These are phyloP conservation scores for Didymella pomorum DNA, from an alignment of 2,329 filamentous ascomycete species.

Conservation along the genomic window DNA sequence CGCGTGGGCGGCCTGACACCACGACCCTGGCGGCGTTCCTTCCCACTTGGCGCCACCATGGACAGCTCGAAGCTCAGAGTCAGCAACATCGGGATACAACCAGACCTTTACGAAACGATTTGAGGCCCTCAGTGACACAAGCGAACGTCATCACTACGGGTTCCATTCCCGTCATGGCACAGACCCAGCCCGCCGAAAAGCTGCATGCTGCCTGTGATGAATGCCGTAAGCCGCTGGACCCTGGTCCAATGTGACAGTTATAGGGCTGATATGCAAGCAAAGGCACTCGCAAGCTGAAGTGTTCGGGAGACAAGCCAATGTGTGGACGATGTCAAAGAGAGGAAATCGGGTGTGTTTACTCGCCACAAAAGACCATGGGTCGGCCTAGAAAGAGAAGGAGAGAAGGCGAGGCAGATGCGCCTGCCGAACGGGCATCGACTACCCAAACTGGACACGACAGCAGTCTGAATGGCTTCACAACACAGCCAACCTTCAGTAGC, in stretches of 20 bases:
- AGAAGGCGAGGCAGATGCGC: conserved; percentile 31
- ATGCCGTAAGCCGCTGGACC: conserved; percentile 41
- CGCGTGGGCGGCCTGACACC: conserved; percentile 9
- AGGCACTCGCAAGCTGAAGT: conserved; percentile 61
- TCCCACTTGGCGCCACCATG: conserved; percentile 1
- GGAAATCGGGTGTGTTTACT: conserved; percentile 55
- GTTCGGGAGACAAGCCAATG: conserved; percentile 53
- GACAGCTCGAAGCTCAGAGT: conserved; percentile 6
- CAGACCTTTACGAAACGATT: neutral
- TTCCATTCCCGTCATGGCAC: conserved; percentile 20
- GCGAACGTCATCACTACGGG: too few species aligned
- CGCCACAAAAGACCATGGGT: conserved; percentile 59
- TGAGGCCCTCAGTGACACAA: too few species aligned
- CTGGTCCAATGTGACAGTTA: neutral
- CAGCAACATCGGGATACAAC: conserved; percentile 2
- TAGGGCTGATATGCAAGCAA: neutral
- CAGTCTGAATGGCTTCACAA: conserved; percentile 9
- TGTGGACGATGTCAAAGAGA: conserved; percentile 56
- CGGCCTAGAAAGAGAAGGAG: conserved; percentile 58
- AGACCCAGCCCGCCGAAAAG: conserved; percentile 31
- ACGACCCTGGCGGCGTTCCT: neutral
- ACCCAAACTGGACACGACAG: neutral
- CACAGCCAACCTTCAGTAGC: conserved; percentile 11
- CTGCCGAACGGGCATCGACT: neutral
- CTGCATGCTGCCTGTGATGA: conserved; percentile 49